phyloP scores from a whole-genome alignment of 352 stramenopile species.

The Pythium biforme region DNA sequence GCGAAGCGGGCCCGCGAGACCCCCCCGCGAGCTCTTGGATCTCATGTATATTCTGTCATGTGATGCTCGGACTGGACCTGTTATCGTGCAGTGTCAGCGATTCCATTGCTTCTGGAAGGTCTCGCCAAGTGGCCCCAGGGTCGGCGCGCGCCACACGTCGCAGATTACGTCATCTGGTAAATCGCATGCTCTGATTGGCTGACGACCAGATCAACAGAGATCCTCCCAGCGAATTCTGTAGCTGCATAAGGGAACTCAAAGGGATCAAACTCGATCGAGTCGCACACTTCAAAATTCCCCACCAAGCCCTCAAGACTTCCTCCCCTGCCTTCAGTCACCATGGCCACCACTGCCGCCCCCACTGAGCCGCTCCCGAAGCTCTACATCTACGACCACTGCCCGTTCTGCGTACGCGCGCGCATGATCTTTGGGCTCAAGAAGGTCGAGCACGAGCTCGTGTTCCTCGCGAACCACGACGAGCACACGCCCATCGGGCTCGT shows the following conservation, averaged over 20 bases:
- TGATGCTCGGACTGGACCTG: no score
- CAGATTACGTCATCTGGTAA: neutral
- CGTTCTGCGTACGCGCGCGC: conserved; percentile 50
- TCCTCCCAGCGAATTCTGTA: no score
- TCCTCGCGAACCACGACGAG: conserved; percentile 56
- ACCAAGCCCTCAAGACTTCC: neutral
- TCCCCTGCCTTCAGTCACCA: neutral
- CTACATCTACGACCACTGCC: conserved; percentile 66
- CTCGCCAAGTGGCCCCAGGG: no score
- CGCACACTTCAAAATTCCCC: neutral
- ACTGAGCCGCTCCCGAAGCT: conserved; percentile 32
- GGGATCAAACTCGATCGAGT: neutral
- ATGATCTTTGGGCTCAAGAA: conserved; percentile 55
- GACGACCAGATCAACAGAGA: no score
- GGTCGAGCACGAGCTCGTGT: conserved; percentile 37
- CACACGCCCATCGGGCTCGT: conserved; percentile 46
- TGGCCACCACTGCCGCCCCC: neutral
- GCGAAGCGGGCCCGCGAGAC: no score
- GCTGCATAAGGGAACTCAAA: neutral
- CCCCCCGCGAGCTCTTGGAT: no score
- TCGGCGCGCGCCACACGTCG: neutral
- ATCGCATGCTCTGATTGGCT: neutral
- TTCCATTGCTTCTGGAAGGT: no score
- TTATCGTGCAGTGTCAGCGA: no score
- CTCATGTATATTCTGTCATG: no score